These are phyloP conservation scores for Powellomyces hirtus DNA, from an alignment of 192 early-diverging fungal genomes.

Conservation along the genomic window DNA sequence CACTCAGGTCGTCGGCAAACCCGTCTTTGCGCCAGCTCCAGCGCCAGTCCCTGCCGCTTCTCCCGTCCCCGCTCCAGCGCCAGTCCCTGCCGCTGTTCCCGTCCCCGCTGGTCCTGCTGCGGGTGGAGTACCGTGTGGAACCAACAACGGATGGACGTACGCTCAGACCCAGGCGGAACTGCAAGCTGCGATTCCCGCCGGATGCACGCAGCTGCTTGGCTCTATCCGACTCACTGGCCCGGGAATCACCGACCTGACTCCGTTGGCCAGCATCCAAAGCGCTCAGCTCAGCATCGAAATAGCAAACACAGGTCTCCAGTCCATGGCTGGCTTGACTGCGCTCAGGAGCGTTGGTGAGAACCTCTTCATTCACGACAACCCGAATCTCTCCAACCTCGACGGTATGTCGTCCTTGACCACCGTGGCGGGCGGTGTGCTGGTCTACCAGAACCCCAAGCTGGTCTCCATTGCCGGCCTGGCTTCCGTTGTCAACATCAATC, in stretches of 20 bases:
- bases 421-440: constrained; percentile 14
- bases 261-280: not conserved
- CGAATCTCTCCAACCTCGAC: constrained; percentile 7
- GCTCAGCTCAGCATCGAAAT: constrained; percentile 21
- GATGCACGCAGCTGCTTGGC: constrained; percentile 18
- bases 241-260: constrained; percentile 7
- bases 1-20: too few relatives aligned
- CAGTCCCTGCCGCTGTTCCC: not conserved
- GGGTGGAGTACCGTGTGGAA: not conserved
- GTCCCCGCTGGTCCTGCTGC: not conserved
- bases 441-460: constrained; percentile 22
- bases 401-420: constrained; percentile 1
- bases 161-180: not conserved
- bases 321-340: constrained; percentile 5
- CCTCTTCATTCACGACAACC: constrained; percentile 22
- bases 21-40: not conserved
- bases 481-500: constrained; percentile 8
- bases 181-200: not conserved
- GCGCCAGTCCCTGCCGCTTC: not conserved
- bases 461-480: constrained; percentile 12
- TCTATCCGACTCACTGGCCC: constrained; percentile 4
- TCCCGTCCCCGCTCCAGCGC: not conserved
- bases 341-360: constrained; percentile 19
- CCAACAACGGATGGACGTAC: not conserved
- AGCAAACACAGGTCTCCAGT: not conserved